phyloP scores from a whole-genome alignment of 129 eudicot genomes.

The Escallonia rubra region DNA sequence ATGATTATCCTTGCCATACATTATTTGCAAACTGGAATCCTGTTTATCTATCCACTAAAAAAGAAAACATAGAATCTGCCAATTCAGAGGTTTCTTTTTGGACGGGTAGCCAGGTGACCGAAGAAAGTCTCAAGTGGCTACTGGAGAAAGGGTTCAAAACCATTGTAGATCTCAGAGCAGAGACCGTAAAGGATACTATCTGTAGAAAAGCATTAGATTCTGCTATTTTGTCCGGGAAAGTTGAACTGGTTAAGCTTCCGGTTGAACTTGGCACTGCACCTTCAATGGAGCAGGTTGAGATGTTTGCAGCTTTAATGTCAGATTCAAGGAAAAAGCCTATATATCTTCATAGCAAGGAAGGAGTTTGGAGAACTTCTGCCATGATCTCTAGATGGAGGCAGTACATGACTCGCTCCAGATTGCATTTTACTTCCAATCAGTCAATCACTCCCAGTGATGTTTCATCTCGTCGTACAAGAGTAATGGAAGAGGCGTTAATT shows the following conservation, averaged over 20 bases:
- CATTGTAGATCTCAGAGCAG: slow-evolving; percentile 89
- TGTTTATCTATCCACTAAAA: slow-evolving; percentile 59
- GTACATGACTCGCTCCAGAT: slow-evolving; percentile 32
- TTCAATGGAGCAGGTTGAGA: slow-evolving; percentile 71
- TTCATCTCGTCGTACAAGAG: slow-evolving; percentile 19
- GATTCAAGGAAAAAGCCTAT: slow-evolving; percentile 58
- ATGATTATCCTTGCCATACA: slow-evolving; percentile 60
- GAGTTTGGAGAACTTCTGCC: slow-evolving; percentile 82
- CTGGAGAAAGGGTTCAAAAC: slow-evolving; percentile 79
- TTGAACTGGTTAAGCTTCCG: slow-evolving; percentile 70
- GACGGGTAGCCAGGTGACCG: slow-evolving; percentile 95
- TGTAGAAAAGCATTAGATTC: slow-evolving; percentile 52
- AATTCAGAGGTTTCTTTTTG: slow-evolving; percentile 68
- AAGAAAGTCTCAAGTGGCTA: slow-evolving; percentile 86
- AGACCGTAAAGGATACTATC: slow-evolving; percentile 74
- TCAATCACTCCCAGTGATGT: slow-evolving; percentile 8
- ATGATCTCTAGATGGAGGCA: slow-evolving; percentile 96
- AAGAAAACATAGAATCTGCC: slow-evolving; percentile 42
- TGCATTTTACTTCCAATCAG: slow-evolving; percentile 15
- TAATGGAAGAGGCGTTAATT: slow-evolving; percentile 12
- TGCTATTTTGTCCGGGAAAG: slow-evolving; percentile 55
- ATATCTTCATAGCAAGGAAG: slow-evolving; percentile 90
- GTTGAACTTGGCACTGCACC: slow-evolving; percentile 88
- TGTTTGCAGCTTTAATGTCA: slow-evolving; percentile 60
- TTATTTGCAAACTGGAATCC: slow-evolving; percentile 92